Base-by-base conservation (phyloP, 805 yeast species). In the Metschnikowia cubensis region DNA sequence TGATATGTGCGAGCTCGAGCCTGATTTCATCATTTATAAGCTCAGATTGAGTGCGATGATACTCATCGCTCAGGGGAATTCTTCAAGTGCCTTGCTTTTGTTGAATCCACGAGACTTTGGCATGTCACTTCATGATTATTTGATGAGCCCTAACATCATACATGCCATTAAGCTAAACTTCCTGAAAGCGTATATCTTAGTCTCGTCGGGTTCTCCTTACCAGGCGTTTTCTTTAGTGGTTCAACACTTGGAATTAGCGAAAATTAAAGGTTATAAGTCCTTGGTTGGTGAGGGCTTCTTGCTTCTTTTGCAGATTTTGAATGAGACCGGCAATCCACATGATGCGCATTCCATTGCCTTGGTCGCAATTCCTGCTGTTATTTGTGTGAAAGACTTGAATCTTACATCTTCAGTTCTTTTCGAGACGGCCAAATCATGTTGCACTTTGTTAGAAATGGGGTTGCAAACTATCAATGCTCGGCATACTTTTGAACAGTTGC, bases 201-300 rank as follows among this genome's bases (percentile, higher is more conserved):
- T 75, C 21, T 56, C 65, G 4, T 62, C 76, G 14, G 75, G 79
- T 0, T 64, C 73, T 4, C 78, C 82, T 13, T 63, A 76, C 8
- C 70, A 85, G 50, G 81, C 79, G 0, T 54, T 84, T 7, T 75
- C 85, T 0, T 59, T 76, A 17, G 58, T 83, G 0, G 60, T 79
- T 5, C 80, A 79, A 52, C 73, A 81, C 46, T 63, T 85, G 1
- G 74, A 76, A 42, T 58, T 71, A 11, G 78, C 86, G 0, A 71
- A 73, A 18, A 59, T 63, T 3, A 69, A 77, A 7, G 81, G 84
- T 1, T 71, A 79, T 48, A 62, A 71, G 3, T 61, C 76, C 0
- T 60, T 78, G 7, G 62, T 74, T 1, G 69, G 77, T 1, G 82
- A 80, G 51, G 80, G 82, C 0, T 59, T 78, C 2, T 50, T 81